These are phyloP conservation scores for Carpinus fangiana DNA, from an alignment of 306 rosid genomes.

Conservation along the genomic window DNA sequence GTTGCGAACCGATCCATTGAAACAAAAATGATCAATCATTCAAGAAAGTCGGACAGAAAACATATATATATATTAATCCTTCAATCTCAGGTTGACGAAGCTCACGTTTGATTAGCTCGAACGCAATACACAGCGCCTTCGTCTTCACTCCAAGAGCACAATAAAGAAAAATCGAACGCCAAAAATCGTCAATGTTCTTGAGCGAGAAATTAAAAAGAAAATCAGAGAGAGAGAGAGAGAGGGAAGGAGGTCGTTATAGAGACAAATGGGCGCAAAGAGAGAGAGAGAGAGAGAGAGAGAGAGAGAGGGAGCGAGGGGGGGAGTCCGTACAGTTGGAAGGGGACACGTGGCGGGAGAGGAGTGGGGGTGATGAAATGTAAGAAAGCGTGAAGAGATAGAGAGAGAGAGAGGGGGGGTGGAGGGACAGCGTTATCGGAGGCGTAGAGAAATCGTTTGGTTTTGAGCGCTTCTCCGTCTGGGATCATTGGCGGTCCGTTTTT, in stretches of 20 bases:
- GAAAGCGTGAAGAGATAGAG: neutral
- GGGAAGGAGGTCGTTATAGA: constrained; percentile 6
- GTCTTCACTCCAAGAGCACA: neutral
- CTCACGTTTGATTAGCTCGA: neutral
- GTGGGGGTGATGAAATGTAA: no score
- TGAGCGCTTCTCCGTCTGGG: constrained; percentile 10
- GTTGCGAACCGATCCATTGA: neutral
- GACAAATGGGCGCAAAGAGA: constrained; percentile 5
- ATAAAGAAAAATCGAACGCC: neutral
- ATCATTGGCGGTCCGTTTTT: neutral
- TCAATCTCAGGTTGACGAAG: neutral
- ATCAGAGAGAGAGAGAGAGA: neutral
- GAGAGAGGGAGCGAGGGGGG: no score
- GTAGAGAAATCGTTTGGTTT: neutral
- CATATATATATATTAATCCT: no score
- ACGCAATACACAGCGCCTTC: neutral
- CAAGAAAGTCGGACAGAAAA: neutral
- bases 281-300: neutral
- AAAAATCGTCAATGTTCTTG: neutral
- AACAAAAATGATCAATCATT: neutral
- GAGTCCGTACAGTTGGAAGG: no score
- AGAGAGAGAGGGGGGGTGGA: neutral
- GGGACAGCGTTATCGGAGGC: constrained; percentile 10
- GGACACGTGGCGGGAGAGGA: no score
- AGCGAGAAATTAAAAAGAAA: neutral